phyloP scores from a whole-genome alignment of 225 moss, liverwort and hornwort genomes.

The Pseudoscleropodium purum region DNA sequence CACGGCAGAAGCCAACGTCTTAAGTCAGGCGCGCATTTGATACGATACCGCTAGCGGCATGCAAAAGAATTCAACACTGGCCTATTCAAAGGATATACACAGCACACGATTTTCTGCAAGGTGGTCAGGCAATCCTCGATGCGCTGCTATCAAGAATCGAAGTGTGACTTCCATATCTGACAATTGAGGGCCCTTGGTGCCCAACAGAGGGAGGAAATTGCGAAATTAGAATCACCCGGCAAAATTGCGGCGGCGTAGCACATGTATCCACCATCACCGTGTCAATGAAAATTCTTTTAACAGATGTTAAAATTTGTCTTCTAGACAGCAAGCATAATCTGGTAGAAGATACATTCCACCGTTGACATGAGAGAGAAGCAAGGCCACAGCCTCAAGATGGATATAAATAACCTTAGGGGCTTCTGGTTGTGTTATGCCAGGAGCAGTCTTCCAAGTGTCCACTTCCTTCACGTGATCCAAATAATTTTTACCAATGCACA shows the following conservation, averaged over 20 bases:
- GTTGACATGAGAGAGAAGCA: background rate
- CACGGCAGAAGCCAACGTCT: background rate
- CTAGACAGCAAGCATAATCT: background rate
- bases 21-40: background rate
- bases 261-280: background rate
- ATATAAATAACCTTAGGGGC: conserved; percentile 61
- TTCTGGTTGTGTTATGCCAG: conserved; percentile 58
- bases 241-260: background rate
- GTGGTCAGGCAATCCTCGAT: background rate
- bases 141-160: background rate
- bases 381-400: background rate
- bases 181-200: background rate
- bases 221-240: background rate
- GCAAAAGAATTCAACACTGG: background rate
- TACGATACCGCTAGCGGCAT: background rate
- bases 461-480: conserved; percentile 93
- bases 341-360: background rate
- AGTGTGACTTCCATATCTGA: background rate
- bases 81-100: background rate
- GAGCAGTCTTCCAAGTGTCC: conserved; percentile 67
- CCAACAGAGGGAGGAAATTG: background rate
- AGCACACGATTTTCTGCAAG: background rate
- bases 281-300: background rate
- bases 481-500: conserved; percentile 97
- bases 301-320: background rate